These are phyloP conservation scores for Fusarium fracticaudum DNA, from an alignment of 2,329 filamentous ascomycete species.

Conservation along the genomic window DNA sequence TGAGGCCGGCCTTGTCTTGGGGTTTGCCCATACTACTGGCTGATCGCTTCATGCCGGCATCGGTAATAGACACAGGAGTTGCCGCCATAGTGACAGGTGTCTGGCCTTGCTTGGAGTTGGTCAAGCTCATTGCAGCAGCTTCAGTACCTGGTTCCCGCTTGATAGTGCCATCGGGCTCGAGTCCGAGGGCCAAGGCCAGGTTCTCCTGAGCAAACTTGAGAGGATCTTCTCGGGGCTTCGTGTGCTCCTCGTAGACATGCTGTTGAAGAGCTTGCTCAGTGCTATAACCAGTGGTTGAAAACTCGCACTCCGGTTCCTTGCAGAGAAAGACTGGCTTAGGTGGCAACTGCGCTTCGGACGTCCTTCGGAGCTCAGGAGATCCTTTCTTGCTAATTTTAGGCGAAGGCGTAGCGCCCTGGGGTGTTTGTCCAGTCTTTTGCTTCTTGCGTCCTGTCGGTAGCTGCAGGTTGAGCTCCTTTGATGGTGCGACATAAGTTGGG, in stretches of 20 bases:
- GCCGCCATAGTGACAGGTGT: slow-evolving; percentile 55
- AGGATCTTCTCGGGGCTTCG: slow-evolving; percentile 64
- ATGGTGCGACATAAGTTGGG: slow-evolving; percentile 63
- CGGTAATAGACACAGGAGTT: slow-evolving; percentile 62
- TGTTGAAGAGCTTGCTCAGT: slow-evolving; percentile 63
- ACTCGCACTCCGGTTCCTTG: slow-evolving; percentile 64
- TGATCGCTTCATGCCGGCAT: slow-evolving; percentile 61
- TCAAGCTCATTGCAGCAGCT: slow-evolving; percentile 52
- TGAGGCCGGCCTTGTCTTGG: slow-evolving; percentile 47
- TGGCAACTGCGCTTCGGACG: slow-evolving; percentile 43
- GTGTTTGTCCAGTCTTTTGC: slow-evolving; percentile 56
- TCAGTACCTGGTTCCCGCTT: slow-evolving; percentile 50
- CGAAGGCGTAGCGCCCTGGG: slow-evolving; percentile 55
- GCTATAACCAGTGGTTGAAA: slow-evolving; percentile 58
- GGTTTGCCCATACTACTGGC: slow-evolving; percentile 57
- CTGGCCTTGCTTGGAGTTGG: slow-evolving; percentile 59
- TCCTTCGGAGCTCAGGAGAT: slow-evolving; percentile 56
- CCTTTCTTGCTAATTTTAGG: slow-evolving; percentile 59
- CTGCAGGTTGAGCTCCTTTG: slow-evolving; percentile 64
- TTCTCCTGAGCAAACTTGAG: slow-evolving; percentile 62
- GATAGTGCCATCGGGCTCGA: slow-evolving; percentile 60
- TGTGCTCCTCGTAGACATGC: slow-evolving; percentile 69
- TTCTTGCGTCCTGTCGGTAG: slow-evolving; percentile 68
- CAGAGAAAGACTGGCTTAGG: slow-evolving; percentile 60
- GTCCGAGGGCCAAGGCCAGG: slow-evolving; percentile 58